Conservation (phyloP, 2,329 filamentous ascomycete species). For the Hypoxylon sp. region DNA sequence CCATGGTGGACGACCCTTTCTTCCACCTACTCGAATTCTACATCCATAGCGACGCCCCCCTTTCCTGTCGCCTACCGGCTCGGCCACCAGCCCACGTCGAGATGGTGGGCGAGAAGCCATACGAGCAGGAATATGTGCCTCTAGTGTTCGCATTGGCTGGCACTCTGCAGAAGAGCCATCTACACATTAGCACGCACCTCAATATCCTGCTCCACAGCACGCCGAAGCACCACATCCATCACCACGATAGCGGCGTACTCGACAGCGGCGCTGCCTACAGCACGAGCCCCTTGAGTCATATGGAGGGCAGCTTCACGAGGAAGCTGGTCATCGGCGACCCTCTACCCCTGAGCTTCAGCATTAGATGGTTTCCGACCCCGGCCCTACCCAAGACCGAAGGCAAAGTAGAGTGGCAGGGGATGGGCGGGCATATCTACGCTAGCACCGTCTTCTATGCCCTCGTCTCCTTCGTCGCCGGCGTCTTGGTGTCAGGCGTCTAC, state of each 20-base stretch:
- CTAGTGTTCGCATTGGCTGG: constrained; percentile 89
- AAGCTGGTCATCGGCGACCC: constrained; percentile 88
- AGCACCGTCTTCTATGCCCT: constrained; percentile 70
- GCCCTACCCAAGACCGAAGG: constrained; percentile 73
- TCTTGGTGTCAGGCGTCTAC: constrained; percentile 63
- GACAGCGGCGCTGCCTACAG: constrained; percentile 90
- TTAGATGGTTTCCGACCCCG: constrained; percentile 86
- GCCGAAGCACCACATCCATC: constrained; percentile 68
- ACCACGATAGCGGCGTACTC: constrained; percentile 77
- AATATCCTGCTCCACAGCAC: constrained; percentile 84
- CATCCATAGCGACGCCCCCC: constrained; percentile 92
- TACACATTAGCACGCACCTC: constrained; percentile 88
- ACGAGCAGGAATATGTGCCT: constrained; percentile 73
- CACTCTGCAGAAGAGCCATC: constrained; percentile 84
- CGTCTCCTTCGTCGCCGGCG: constrained; percentile 65
- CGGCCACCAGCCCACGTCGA: constrained; percentile 69
- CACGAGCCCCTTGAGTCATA: constrained; percentile 73
- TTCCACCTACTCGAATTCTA: constrained; percentile 96
- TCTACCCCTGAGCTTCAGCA: constrained; percentile 77
- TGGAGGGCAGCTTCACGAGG: constrained; percentile 60
- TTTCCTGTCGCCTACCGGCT: constrained; percentile 88
- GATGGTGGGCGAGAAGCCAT: constrained; percentile 59
- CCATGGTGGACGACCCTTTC: constrained; percentile 78
- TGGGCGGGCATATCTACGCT: constrained; percentile 69
- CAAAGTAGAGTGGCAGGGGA: constrained; percentile 69